A percentile compares a stretch with the other conserved stretches of the same genome.
Conservation (phyloP, 2,329 filamentous ascomycete species). For the Westerdykella sp. region DNA sequence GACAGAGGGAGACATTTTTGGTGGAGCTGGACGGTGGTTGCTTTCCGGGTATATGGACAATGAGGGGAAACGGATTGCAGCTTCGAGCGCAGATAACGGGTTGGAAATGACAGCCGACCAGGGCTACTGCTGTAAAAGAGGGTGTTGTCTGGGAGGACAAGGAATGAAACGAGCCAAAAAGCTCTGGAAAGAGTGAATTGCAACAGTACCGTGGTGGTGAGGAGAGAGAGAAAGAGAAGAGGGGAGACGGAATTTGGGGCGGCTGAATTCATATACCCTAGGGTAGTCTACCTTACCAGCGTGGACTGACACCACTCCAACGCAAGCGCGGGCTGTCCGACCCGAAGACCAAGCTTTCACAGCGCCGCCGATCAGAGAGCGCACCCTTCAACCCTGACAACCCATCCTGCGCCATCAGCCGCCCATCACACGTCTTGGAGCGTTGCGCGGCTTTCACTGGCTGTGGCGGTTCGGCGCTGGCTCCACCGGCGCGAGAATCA, state of each 20-base stretch:
- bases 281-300: too few relatives aligned
- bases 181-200: slow-evolving; percentile 36
- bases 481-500: too few relatives aligned
- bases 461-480: too few relatives aligned
- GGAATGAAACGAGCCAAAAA: slow-evolving; percentile 36
- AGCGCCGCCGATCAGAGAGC: too few relatives aligned
- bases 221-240: slow-evolving; percentile 14
- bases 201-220: slow-evolving; percentile 29
- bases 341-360: too few relatives aligned
- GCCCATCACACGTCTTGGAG: too few relatives aligned
- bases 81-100: slow-evolving; percentile 31
- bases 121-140: slow-evolving; percentile 36
- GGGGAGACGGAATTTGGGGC: slow-evolving; percentile 18
- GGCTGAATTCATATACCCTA: too few relatives aligned
- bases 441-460: too few relatives aligned
- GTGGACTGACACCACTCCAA: too few relatives aligned
- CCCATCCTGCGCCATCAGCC: too few relatives aligned
- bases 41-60: slow-evolving; percentile 5
- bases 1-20: slow-evolving; percentile 28
- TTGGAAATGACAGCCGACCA: slow-evolving; percentile 35
- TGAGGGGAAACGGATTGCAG: slow-evolving; percentile 23
- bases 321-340: too few relatives aligned
- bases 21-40: slow-evolving; percentile 4
- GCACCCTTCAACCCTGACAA: too few relatives aligned
- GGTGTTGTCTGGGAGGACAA: slow-evolving; percentile 30